phyloP scores from a whole-genome alignment of 2,329 filamentous ascomycete species.

The Elsinoe perseae region DNA sequence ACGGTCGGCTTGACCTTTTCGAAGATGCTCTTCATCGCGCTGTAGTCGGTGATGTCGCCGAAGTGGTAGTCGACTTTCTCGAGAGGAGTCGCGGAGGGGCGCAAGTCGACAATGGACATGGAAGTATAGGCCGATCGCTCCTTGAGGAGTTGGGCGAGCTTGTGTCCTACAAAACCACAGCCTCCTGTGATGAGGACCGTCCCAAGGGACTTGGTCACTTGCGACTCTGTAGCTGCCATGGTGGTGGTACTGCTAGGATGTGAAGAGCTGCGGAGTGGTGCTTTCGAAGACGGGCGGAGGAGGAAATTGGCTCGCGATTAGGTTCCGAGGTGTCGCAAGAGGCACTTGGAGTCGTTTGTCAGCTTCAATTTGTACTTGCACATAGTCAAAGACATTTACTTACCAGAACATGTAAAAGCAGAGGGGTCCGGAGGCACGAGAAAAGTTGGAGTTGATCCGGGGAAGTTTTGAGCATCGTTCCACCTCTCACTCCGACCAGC shows the following conservation, averaged over 20 bases:
- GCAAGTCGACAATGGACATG: conserved; percentile 42
- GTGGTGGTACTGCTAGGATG: not conserved
- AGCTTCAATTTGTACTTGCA: not conserved
- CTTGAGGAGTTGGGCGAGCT: conserved; percentile 43
- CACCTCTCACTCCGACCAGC: not conserved
- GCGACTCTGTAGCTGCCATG: not conserved
- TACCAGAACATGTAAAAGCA: not conserved
- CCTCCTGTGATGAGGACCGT: conserved; percentile 44
- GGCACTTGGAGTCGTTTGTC: not conserved
- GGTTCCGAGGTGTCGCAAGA: not conserved
- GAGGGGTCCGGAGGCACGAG: not conserved
- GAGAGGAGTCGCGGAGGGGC: conserved; percentile 35
- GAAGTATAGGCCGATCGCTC: conserved; percentile 35
- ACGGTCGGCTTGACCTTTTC: conserved; percentile 38
- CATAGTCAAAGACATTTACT: too few relatives aligned
- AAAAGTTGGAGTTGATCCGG: not conserved
- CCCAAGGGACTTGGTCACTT: conserved; percentile 30
- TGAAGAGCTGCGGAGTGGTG: not conserved
- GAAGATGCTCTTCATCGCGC: conserved; percentile 37
- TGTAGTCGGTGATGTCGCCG: conserved; percentile 43
- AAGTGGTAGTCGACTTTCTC: conserved; percentile 42
- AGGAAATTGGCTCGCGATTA: not conserved
- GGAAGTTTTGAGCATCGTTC: conserved; percentile 3
- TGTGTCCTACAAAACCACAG: conserved; percentile 45
- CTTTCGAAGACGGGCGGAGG: not conserved